phyloP scores from a whole-genome alignment of 2,329 filamentous ascomycete species.

The Hypocrella siamensis region DNA sequence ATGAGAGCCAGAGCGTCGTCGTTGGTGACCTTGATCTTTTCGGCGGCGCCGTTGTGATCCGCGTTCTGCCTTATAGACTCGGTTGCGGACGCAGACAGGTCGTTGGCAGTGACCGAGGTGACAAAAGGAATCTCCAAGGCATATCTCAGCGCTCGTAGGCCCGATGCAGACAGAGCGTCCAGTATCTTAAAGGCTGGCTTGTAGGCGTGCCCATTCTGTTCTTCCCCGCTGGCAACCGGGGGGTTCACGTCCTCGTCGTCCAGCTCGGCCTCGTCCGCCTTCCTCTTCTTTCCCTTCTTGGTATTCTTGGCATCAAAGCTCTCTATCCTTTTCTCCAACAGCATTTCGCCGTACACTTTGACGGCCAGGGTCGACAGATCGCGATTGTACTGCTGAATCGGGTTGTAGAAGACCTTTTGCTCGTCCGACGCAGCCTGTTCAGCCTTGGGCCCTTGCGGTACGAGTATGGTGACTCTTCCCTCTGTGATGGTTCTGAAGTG shows the following conservation, averaged over 20 bases:
- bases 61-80: conserved; percentile 74
- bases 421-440: conserved; percentile 40
- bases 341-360: conserved; percentile 67
- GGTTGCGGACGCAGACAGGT: conserved; percentile 64
- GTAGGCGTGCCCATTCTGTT: conserved; percentile 13
- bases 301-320: conserved; percentile 20
- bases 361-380: conserved; percentile 89
- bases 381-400: conserved; percentile 97
- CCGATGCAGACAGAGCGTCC: conserved; percentile 87
- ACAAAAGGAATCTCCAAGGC: conserved; percentile 78
- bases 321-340: conserved; percentile 27
- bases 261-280: conserved; percentile 20
- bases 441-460: conserved; percentile 28
- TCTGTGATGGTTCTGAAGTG: conserved; percentile 37
- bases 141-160: conserved; percentile 80
- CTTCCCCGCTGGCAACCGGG: conserved; percentile 2
- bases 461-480: conserved; percentile 40
- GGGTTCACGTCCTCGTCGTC: conserved; percentile 2
- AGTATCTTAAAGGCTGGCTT: conserved; percentile 60
- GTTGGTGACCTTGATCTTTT: conserved; percentile 56
- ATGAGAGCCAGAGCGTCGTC: conserved; percentile 84
- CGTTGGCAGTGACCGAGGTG: conserved; percentile 76
- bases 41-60: conserved; percentile 59
- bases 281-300: conserved; percentile 28
- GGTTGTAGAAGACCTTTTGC: conserved; percentile 92